Evolutionary conservation across 1,284 basidiomycete genomes (phyloP), one percentile per base, ranked within the genome.

Genomic region (Ceratobasidium sp.): DNA sequence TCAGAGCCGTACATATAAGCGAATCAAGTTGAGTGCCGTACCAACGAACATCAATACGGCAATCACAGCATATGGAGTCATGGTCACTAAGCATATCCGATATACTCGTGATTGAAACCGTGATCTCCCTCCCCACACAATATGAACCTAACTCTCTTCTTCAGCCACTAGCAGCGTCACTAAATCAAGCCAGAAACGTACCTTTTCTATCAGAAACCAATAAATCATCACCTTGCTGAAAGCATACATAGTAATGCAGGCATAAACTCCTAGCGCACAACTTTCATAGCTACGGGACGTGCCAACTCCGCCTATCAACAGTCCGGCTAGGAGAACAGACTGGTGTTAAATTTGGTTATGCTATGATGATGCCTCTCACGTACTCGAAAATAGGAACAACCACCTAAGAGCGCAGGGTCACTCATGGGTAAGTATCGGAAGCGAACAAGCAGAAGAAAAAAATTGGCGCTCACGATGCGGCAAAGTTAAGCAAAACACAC

Each of bases 181-280:
- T 6, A 39, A 55, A 14, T 23, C 28, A 69, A 23, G 39, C 21
- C 70, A 8, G 53, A 26, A 28, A 65, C 77, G 45, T 62, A 81
- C 81, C 76, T 75, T 75, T 48, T 74, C 74, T 34, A 74, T 71
- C 2, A 82, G 79, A 72, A 82, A 82, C 10, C 79, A 76, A 72
- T 83, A 84, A 18, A 84, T 82, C 62, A 83, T 75, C 6, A 82
- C 48, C 71, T 79, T 78, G 64, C 72, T 75, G 0, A 23, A 41
- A 0, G 78, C 79, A 74, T 84, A 85, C 48, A 83, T 78, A 16
- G 76, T 64, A 55, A 83, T 80, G 76, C 81, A 82, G 52, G 76
- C 73, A 34, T 77, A 78, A 57, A 84, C 81, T 1, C 79, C 82
- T 8, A 80, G 72, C 4, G 77, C 73, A 73, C 83, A 84, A 0